Percentiles rank a stretch among this genome's conserved stretches.
Conservation (phyloP, 345 rosid species). For the Hibiscus mutabilis region DNA sequence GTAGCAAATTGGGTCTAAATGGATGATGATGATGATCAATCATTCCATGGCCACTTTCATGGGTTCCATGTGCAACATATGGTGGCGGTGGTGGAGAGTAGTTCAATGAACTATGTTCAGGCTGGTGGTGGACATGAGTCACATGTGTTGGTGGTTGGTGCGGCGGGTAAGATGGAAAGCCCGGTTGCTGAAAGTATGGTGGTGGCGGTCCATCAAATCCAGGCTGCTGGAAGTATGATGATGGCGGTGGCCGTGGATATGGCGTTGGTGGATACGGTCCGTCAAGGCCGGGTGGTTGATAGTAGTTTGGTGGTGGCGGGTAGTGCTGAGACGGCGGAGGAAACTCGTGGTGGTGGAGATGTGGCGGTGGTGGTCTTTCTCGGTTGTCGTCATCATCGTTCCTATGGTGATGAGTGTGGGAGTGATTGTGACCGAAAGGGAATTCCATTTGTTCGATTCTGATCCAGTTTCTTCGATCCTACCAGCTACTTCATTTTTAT, state of each 20-base stretch:
- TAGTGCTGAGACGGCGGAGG: not conserved
- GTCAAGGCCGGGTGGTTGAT: slow-evolving; percentile 16
- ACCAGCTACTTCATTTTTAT: not conserved
- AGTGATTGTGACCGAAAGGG: slow-evolving; percentile 24
- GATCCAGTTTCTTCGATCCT: not conserved
- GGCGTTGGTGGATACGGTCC: slow-evolving; percentile 19
- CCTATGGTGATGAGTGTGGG: slow-evolving; percentile 25
- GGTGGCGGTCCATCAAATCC: slow-evolving; percentile 27
- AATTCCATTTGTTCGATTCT: slow-evolving; percentile 35
- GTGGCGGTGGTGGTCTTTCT: slow-evolving; percentile 30
- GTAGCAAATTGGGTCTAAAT: slow-evolving; percentile 29
- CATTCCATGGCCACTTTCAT: slow-evolving; percentile 18
- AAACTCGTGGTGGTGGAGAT: slow-evolving; percentile 10
- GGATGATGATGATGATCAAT: slow-evolving; percentile 28
- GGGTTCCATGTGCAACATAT: slow-evolving; percentile 28
- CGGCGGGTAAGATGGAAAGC: slow-evolving; percentile 13
- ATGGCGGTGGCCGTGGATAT: slow-evolving; percentile 5
- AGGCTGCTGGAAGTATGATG: slow-evolving; percentile 4
- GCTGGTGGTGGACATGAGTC: slow-evolving; percentile 30
- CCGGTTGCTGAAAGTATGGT: slow-evolving; percentile 15
- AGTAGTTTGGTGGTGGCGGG: slow-evolving; percentile 18
- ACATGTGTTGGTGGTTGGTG: slow-evolving; percentile 25
- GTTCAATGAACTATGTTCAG: slow-evolving; percentile 6
- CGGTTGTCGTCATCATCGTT: slow-evolving; percentile 13
- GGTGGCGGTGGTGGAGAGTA: not conserved